phyloP scores from a whole-genome alignment of 306 rosid species.

The Vachellia collinsii region DNA sequence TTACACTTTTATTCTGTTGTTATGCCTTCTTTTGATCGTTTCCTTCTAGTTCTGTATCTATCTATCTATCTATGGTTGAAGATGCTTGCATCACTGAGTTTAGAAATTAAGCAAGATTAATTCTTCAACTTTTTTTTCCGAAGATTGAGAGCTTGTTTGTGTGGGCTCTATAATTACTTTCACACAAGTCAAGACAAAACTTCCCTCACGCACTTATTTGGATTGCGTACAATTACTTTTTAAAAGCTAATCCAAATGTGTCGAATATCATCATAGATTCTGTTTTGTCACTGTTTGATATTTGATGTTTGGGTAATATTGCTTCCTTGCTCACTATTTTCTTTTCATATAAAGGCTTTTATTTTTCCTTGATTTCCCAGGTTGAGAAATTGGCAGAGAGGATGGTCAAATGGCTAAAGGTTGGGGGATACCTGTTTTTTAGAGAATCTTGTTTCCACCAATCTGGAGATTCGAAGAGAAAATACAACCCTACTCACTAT shows the following conservation, averaged over 20 bases:
- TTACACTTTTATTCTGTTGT: not conserved
- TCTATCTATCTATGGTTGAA: constrained; percentile 4
- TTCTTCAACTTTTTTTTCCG: constrained; percentile 7
- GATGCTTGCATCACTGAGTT: not conserved
- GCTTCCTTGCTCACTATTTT: constrained; percentile 2
- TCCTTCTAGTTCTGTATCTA: not conserved
- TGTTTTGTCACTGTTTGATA: constrained; percentile 5
- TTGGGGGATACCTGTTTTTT: constrained; percentile 82
- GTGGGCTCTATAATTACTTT: no score
- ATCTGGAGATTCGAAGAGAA: constrained; percentile 94
- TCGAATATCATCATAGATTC: constrained; percentile 8
- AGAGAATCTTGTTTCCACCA: constrained; percentile 98
- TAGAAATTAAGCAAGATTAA: not conserved
- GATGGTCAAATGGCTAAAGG: constrained; percentile 90
- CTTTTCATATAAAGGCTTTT: not conserved
- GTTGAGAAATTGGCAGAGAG: constrained; percentile 70
- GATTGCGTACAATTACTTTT: no score
- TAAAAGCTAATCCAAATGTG: no score
- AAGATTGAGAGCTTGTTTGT: no score
- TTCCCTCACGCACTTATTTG: no score
- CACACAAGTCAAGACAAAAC: no score
- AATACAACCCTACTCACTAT: constrained; percentile 94
- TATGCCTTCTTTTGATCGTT: constrained; percentile 6
- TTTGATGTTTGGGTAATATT: constrained; percentile 15
- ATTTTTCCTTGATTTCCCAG: constrained; percentile 43